Conservation (phyloP, 805 yeast species). For the Yarrowia divulgata region DNA sequence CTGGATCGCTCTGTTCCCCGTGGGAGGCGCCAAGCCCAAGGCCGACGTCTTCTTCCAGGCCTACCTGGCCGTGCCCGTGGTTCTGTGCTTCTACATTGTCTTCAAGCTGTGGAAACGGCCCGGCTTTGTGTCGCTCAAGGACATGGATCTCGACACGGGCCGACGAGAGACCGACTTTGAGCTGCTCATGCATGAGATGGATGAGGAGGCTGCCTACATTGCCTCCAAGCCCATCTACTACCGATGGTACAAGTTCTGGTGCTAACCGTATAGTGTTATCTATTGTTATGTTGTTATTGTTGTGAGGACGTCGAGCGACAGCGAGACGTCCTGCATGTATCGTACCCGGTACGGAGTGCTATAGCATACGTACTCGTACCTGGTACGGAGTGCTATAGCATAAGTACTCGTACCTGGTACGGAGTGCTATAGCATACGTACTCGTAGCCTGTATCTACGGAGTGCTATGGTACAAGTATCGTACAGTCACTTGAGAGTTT, state of each 20-base stretch:
- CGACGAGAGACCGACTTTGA: constrained; percentile 68
- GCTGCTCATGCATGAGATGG: constrained; percentile 61
- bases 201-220: constrained; percentile 62
- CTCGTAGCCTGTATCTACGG: too few species aligned
- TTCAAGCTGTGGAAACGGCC: constrained; percentile 59
- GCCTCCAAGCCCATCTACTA: constrained; percentile 56
- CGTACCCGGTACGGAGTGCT: too few species aligned
- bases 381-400: too few species aligned
- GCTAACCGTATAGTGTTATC: constrained; percentile 49
- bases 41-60: constrained; percentile 59
- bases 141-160: constrained; percentile 69
- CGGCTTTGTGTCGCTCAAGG: constrained; percentile 55
- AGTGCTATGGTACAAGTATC: too few species aligned
- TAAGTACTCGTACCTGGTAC: too few species aligned
- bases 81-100: constrained; percentile 56
- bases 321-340: too few species aligned
- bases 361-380: too few species aligned
- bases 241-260: constrained; percentile 66
- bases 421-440: too few species aligned
- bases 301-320: too few species aligned
- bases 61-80: constrained; percentile 59
- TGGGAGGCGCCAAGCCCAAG: constrained; percentile 60
- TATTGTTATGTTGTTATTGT: constrained; percentile 31
- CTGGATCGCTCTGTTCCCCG: constrained; percentile 76
- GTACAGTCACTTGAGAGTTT: too few species aligned